Evolutionary conservation across 1,139 yeast genomes (phyloP).

Genomic region (Saccharomyces uvarum): DNA sequence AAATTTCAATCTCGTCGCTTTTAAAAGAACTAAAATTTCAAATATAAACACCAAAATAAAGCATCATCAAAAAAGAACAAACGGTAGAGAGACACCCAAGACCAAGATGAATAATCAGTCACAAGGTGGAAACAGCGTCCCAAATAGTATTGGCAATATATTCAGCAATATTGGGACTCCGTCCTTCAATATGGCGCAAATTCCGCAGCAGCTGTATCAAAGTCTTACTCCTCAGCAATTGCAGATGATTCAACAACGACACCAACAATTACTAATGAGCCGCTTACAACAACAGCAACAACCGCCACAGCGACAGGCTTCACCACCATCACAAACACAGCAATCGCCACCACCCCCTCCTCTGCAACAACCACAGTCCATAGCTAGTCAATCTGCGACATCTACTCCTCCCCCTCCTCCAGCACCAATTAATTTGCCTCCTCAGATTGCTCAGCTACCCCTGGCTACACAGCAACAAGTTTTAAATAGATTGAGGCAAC

Average conservation of each 20-base stretch:
- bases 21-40: neutral
- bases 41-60: slow-evolving; percentile 2
- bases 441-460: slow-evolving; percentile 31
- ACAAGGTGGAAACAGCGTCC: slow-evolving; percentile 3
- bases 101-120: neutral
- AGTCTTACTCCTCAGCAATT: slow-evolving; percentile 31
- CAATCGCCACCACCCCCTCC: neutral
- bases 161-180: slow-evolving; percentile 32
- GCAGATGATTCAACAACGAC: slow-evolving; percentile 34
- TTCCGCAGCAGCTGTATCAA: slow-evolving; percentile 30
- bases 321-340: neutral
- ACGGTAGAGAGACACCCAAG: slow-evolving; percentile 2
- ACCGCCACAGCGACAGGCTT: slow-evolving; percentile 15
- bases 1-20: neutral
- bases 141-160: slow-evolving; percentile 8
- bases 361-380: slow-evolving; percentile 12
- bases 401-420: slow-evolving; percentile 10
- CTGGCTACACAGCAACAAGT: slow-evolving; percentile 30
- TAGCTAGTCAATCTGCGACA: slow-evolving; percentile 14
- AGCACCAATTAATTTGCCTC: slow-evolving; percentile 26
- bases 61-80: slow-evolving; percentile 6
- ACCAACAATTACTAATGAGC: slow-evolving; percentile 26
- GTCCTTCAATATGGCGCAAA: slow-evolving; percentile 29
- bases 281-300: slow-evolving; percentile 25
- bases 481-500: slow-evolving; percentile 26